Conservation (phyloP, 2,329 filamentous ascomycete genomes). For the Xylariales sp. region DNA sequence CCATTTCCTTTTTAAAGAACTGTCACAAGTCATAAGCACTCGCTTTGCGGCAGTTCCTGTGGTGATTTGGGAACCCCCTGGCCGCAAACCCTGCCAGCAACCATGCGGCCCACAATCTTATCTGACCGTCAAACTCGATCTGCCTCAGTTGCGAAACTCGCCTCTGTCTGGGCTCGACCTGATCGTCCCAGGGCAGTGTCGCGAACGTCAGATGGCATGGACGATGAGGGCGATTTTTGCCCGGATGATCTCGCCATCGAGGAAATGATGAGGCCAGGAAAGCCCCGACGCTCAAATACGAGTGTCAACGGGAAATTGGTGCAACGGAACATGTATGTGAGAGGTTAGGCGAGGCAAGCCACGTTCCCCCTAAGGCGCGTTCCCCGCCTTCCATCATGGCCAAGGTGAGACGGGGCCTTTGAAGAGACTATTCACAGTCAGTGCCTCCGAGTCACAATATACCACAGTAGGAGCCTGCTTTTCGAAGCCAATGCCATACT, state of each 20-base stretch:
- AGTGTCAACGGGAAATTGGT: no score
- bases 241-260: not conserved
- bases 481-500: no score
- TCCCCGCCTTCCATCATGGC: not conserved
- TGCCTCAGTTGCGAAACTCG: constrained; percentile 25
- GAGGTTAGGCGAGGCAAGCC: constrained; percentile 7
- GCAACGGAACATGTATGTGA: no score
- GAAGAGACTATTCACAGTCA: no score
- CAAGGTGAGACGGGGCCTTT: not conserved
- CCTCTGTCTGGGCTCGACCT: constrained; percentile 19
- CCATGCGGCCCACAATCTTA: constrained; percentile 7
- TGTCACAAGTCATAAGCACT: no score
- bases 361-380: not conserved
- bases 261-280: no score
- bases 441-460: no score
- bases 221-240: not conserved
- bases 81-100: not conserved
- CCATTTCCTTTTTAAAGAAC: no score
- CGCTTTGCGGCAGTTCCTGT: no score
- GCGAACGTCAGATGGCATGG: constrained; percentile 12
- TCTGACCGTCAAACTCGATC: constrained; percentile 17
- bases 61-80: no score
- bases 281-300: no score
- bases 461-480: no score
- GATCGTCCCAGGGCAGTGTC: constrained; percentile 15